Evolutionary conservation across 345 rosid genomes (phyloP), one percentile per base, ranked within the genome.

Genomic region (Hibiscus trionum): DNA sequence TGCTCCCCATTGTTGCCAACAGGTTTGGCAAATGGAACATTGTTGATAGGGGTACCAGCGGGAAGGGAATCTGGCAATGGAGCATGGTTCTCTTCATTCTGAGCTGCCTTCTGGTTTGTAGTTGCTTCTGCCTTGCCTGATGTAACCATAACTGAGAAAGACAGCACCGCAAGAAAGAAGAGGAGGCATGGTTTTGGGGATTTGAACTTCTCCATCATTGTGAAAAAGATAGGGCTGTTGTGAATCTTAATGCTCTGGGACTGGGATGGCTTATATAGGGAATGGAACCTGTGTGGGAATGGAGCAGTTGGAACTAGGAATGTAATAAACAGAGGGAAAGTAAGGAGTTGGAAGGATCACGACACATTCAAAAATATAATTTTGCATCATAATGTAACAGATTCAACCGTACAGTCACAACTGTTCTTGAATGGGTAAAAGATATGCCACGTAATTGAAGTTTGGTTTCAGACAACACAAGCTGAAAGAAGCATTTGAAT

Each of bases 301-400:
- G 82, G 79, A 79, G 74, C 69, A 61, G 82, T 63, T 76, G 74
- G 29, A 56, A 63, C 52, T 27, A 27, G 16, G 50, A 35, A 70
- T 56, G 55, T 37, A 57, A 17, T 37, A 57, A 55, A 12, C 56
- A 46, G 5, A 19, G 70, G 53, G 19, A 11, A 65, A 65, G 27
- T 44, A 44, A 6, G 35, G 33, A 19, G 17, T 8, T 42, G 11
- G 21, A 12, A 44, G 29, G 53, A 21, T 24, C 27, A 64, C 3
- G 12, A 5, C 11, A 21, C 53, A 21, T 39, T 19, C 29, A 19
- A 35, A n/a, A 9, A 63, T 35, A 35, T 24, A 19, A 39, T 39
- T 39, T 39, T 8, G 10, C 44, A 39, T 39, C 44, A 63, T 17
- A 1, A 37, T 64, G 24, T 8, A 61, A 16, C 66, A 64, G 15